These are phyloP conservation scores for Dothistroma septosporum DNA, from an alignment of 2,329 filamentous ascomycete genomes.

Conservation along the genomic window DNA sequence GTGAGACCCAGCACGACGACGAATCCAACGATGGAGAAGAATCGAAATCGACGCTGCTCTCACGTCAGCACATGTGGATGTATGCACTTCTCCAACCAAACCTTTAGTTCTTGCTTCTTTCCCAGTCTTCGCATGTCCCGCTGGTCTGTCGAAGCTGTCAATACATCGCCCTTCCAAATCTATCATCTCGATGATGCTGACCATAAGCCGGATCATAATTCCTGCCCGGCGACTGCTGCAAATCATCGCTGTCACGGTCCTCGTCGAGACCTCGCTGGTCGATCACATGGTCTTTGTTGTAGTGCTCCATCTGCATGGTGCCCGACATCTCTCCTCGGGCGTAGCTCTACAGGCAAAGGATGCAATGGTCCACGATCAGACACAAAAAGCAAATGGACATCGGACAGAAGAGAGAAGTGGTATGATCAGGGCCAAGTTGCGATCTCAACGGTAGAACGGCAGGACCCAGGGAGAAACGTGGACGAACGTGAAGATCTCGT, in stretches of 20 bases:
- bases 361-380: background rate
- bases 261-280: slow-evolving; percentile 11
- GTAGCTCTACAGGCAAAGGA: background rate
- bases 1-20: slow-evolving; percentile 22
- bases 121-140: slow-evolving; percentile 23
- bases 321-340: background rate
- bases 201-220: slow-evolving; percentile 23
- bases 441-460: background rate
- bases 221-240: slow-evolving; percentile 18
- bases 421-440: background rate
- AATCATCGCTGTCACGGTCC: slow-evolving; percentile 17
- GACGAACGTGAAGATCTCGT: background rate
- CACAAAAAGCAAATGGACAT: slow-evolving; percentile 4
- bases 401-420: background rate
- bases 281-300: slow-evolving; percentile 12
- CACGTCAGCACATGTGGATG: slow-evolving; percentile 6
- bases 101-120: slow-evolving; percentile 26
- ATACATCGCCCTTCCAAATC: background rate
- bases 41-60: slow-evolving; percentile 20
- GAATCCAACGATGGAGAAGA: slow-evolving; percentile 25
- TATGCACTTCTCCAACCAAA: no score
- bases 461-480: background rate
- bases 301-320: background rate
- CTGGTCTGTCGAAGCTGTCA: slow-evolving; percentile 13
- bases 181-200: background rate